Evolutionary conservation across 139 green algal genomes (phyloP).

Genomic region (Bryopsis sp.): DNA sequence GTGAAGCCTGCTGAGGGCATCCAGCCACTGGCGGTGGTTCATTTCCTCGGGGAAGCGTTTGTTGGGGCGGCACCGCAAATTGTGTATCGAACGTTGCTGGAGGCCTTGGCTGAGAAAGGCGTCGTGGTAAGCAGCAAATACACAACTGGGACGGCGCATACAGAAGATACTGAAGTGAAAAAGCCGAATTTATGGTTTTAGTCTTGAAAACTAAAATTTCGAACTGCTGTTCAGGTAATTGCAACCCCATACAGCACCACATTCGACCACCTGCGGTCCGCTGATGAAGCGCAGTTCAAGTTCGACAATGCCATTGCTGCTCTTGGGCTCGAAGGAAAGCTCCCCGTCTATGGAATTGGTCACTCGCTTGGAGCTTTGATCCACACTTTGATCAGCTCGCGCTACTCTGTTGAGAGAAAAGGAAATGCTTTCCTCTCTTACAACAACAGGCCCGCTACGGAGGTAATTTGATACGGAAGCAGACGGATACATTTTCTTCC

Average conservation of each 20-base stretch:
- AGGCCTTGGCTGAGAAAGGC: constrained; percentile 54
- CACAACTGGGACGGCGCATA: neutral
- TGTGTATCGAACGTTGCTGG: constrained; percentile 62
- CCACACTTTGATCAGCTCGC: constrained; percentile 72
- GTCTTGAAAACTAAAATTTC: too few relatives aligned
- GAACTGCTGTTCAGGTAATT: constrained; percentile 49
- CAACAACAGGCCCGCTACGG: constrained; percentile 77
- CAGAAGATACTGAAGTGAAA: neutral
- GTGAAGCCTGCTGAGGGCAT: constrained; percentile 34
- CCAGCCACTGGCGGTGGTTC: constrained; percentile 47
- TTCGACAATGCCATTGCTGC: constrained; percentile 57
- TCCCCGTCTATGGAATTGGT: constrained; percentile 78
- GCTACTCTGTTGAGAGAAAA: constrained; percentile 57
- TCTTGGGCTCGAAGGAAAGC: constrained; percentile 8
- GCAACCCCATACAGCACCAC: constrained; percentile 63
- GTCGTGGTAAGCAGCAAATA: constrained; percentile 37
- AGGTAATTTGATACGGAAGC: constrained; percentile 1
- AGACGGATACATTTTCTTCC: too few relatives aligned
- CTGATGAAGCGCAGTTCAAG: constrained; percentile 78
- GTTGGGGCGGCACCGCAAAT: constrained; percentile 83
- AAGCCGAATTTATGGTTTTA: constrained; percentile 1
- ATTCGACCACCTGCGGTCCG: constrained; percentile 81
- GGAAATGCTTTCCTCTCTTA: constrained; percentile 84
- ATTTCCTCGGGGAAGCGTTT: constrained; percentile 90
- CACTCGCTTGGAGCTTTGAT: constrained; percentile 79